Evolutionary conservation across 2,329 filamentous ascomycete species (phyloP).

Genomic region (Nigrospora oryzae): DNA sequence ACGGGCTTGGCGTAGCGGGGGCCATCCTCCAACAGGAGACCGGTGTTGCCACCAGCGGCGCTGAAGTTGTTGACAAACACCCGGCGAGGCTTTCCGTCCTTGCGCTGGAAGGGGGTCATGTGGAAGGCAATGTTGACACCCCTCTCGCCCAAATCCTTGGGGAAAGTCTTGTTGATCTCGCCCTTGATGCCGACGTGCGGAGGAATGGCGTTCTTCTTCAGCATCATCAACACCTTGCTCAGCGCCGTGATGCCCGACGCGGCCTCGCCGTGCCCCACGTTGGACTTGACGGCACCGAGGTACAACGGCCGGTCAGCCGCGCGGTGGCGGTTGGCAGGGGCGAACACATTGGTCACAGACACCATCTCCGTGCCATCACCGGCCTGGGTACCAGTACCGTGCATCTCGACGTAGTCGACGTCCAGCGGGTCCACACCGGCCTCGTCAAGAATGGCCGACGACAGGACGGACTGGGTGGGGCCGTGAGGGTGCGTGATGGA

Average conservation of each 20-base stretch:
- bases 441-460: conserved; percentile 60
- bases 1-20: conserved; percentile 26
- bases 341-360: conserved; percentile 55
- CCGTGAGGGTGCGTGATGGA: conserved; percentile 81
- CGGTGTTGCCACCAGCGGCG: conserved; percentile 65
- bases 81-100: conserved; percentile 34
- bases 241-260: conserved; percentile 55
- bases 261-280: conserved; percentile 55
- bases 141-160: conserved; percentile 45
- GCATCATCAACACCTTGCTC: conserved; percentile 57
- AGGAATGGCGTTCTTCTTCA: conserved; percentile 53
- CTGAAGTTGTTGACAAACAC: conserved; percentile 62
- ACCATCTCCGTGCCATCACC: conserved; percentile 78
- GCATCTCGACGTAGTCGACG: conserved; percentile 81
- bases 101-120: conserved; percentile 39
- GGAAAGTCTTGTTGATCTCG: conserved; percentile 52
- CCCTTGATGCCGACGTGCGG: conserved; percentile 61
- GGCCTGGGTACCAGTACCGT: conserved; percentile 80
- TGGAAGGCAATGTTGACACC: conserved; percentile 52
- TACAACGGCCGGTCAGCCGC: conserved; percentile 44
- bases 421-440: conserved; percentile 69
- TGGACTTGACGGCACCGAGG: conserved; percentile 56
- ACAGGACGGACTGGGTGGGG: conserved; percentile 65
- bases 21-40: conserved; percentile 55
- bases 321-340: conserved; percentile 36